A percentile compares a stretch with the other conserved stretches of the same genome.
phyloP scores from a whole-genome alignment of 371 early-diverging fungal genomes.

The Saksenaea vasiformis region DNA sequence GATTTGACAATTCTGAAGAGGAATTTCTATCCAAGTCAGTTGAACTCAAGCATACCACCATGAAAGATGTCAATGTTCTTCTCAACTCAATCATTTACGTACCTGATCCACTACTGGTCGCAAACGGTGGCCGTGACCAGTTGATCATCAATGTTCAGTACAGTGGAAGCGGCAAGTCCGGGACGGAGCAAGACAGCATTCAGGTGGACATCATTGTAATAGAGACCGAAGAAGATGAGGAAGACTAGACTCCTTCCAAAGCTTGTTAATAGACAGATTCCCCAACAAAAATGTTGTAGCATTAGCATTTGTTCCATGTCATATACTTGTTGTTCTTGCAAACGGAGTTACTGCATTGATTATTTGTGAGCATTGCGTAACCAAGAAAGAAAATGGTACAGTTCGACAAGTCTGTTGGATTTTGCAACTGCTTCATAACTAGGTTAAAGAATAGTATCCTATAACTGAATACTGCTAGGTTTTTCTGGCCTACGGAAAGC shows the following conservation, averaged over 20 bases:
- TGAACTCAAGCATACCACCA: slow-evolving; percentile 22
- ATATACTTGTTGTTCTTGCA: not conserved
- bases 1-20: slow-evolving; percentile 5
- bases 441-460: too few relatives aligned
- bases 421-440: too few relatives aligned
- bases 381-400: too few relatives aligned
- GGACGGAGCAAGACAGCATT: slow-evolving; percentile 12
- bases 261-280: not conserved
- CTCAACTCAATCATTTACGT: slow-evolving; percentile 36
- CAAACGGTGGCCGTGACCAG: slow-evolving; percentile 46
- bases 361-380: too few relatives aligned
- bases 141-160: slow-evolving; percentile 27
- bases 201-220: slow-evolving; percentile 34
- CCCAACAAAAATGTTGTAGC: not conserved
- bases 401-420: too few relatives aligned
- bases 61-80: slow-evolving; percentile 39
- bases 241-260: not conserved
- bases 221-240: slow-evolving; percentile 39
- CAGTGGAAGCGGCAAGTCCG: slow-evolving; percentile 3
- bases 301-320: not conserved
- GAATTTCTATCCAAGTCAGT: not conserved
- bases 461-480: too few relatives aligned
- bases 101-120: slow-evolving; percentile 33
- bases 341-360: not conserved
- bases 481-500: too few relatives aligned